Conservation (phyloP, 2,329 filamentous ascomycete genomes). For the Aspergillus felis region DNA sequence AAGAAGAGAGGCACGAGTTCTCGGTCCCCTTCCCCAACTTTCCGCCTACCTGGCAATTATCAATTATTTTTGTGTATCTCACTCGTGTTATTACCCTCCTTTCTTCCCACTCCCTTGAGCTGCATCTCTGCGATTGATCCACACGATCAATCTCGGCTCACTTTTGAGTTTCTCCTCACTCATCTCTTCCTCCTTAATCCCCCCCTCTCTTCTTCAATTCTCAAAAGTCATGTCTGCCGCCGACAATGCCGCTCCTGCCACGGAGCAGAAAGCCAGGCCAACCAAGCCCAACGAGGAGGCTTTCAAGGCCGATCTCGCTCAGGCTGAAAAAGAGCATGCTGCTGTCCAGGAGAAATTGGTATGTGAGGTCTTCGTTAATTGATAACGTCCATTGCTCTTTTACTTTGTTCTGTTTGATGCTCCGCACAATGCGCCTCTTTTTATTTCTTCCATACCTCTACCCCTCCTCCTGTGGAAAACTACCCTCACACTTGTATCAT, state of each 20-base stretch:
- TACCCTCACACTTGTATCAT: background rate
- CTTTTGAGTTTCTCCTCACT: constrained; percentile 4
- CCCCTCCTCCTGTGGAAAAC: background rate
- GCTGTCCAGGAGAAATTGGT: constrained; percentile 69
- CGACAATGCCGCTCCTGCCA: constrained; percentile 26
- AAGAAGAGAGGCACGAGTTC: background rate
- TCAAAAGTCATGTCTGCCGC: constrained; percentile 33
- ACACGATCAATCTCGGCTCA: background rate
- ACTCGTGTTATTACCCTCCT: background rate
- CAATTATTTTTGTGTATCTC: background rate
- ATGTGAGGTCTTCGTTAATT: constrained; percentile 6
- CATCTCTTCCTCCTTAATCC: constrained; percentile 6
- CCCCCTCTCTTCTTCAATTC: constrained; percentile 3
- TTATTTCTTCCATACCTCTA: background rate
- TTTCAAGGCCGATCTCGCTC: constrained; percentile 74
- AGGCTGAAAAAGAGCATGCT: constrained; percentile 83
- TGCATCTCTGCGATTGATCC: background rate
- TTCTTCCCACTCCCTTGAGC: background rate
- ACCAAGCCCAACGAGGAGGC: constrained; percentile 81
- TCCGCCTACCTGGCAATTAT: background rate
- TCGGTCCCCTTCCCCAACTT: background rate
- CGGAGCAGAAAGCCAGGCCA: constrained; percentile 56
- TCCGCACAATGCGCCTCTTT: background rate
- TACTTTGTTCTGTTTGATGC: background rate
- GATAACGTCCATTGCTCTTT: constrained; percentile 2